Conservation (phyloP, 83 land plant genomes). For the Thuja plicata region DNA sequence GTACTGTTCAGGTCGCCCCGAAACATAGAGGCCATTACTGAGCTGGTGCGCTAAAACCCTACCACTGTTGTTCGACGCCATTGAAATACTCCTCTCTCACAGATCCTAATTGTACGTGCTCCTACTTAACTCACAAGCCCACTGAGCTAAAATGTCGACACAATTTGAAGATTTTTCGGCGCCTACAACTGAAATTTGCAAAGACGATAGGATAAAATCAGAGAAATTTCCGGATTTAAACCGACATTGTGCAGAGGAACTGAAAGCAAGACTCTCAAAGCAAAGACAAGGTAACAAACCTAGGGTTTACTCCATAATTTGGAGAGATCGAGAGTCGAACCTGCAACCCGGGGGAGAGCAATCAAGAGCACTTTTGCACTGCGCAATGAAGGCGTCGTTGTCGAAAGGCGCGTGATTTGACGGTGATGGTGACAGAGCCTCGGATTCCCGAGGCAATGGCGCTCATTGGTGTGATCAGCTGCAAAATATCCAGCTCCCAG, state of each 20-base stretch:
- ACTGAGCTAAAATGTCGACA: neutral
- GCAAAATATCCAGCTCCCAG: neutral
- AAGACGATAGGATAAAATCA: neutral
- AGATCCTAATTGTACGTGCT: neutral
- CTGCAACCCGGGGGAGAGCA: neutral
- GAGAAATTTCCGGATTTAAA: neutral
- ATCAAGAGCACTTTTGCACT: neutral
- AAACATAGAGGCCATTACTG: constrained; percentile 67
- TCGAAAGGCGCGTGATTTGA: neutral
- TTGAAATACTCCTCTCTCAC: neutral
- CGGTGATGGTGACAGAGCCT: neutral
- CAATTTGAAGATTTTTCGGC: neutral
- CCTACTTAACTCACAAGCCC: neutral
- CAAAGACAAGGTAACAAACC: neutral
- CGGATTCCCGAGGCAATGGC: constrained; percentile 6
- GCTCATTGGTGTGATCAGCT: neutral
- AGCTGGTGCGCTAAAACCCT: constrained; percentile 61
- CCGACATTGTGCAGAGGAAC: neutral
- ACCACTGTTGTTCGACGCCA: constrained; percentile 1
- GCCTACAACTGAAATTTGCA: neutral
- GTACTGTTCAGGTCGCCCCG: constrained; percentile 56
- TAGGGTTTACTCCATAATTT: neutral
- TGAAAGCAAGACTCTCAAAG: neutral
- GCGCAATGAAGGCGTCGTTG: neutral
- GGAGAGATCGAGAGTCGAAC: constrained; percentile 1